These are phyloP conservation scores for Allium cepa DNA, from an alignment of 106 monocot genomes.

Conservation along the genomic window DNA sequence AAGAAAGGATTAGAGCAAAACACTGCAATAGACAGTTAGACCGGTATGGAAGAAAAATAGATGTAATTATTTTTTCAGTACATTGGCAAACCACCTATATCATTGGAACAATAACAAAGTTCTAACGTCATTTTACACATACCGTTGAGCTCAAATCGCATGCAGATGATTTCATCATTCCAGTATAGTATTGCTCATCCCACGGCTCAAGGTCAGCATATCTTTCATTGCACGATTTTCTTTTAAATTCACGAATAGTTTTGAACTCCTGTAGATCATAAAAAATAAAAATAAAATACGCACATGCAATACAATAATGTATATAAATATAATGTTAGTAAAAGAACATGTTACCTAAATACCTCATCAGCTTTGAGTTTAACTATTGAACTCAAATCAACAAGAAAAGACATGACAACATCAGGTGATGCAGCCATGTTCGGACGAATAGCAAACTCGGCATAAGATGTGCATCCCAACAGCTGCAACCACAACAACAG, in stretches of 20 bases:
- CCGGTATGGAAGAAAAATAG: no score
- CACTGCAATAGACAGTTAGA: no score
- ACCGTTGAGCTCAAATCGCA: slow-evolving; percentile 58
- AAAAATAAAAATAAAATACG: background rate
- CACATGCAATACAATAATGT: background rate
- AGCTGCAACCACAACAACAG: slow-evolving; percentile 29
- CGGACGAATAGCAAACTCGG: slow-evolving; percentile 74
- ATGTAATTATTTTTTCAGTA: no score
- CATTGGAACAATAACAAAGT: no score
- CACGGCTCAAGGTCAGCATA: slow-evolving; percentile 60
- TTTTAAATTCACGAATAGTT: slow-evolving; percentile 59
- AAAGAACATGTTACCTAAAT: slow-evolving; percentile 5
- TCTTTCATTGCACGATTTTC: slow-evolving; percentile 34
- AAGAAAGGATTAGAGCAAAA: no score
- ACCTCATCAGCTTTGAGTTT: slow-evolving; percentile 74
- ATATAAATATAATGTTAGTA: background rate
- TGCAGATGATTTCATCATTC: slow-evolving; percentile 68
- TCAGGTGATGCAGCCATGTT: slow-evolving; percentile 81
- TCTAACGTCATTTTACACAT: slow-evolving; percentile 11
- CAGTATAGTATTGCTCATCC: slow-evolving; percentile 84
- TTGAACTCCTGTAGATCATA: slow-evolving; percentile 47
- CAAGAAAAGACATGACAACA: slow-evolving; percentile 61
- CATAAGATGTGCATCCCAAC: slow-evolving; percentile 82
- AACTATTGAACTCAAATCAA: slow-evolving; percentile 46
- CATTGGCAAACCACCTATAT: no score